These are phyloP conservation scores for Blastobotrys ciferrii DNA, from an alignment of 1,139 yeast genomes.

Conservation along the genomic window DNA sequence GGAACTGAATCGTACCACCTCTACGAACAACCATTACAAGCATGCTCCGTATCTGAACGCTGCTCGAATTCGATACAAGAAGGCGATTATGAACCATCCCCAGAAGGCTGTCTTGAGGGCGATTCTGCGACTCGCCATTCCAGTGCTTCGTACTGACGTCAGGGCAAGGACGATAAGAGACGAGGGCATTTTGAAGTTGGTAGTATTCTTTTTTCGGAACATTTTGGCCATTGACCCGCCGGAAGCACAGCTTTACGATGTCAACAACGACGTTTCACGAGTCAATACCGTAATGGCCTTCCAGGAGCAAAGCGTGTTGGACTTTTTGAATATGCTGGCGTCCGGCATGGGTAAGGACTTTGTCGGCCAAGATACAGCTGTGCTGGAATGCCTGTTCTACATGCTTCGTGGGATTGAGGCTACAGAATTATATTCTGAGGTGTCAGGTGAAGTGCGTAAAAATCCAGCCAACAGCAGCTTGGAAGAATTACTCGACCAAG, in stretches of 20 bases:
- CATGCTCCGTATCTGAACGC: slow-evolving; percentile 60
- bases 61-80: slow-evolving; percentile 71
- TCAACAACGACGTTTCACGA: slow-evolving; percentile 64
- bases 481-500: slow-evolving; percentile 51
- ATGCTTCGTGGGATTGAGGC: slow-evolving; percentile 58
- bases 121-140: slow-evolving; percentile 65
- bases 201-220: slow-evolving; percentile 72
- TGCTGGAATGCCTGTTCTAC: slow-evolving; percentile 69
- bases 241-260: slow-evolving; percentile 33
- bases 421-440: slow-evolving; percentile 26
- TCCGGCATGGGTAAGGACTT: slow-evolving; percentile 65
- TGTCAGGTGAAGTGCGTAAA: not conserved
- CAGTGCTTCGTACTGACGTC: slow-evolving; percentile 49
- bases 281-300: slow-evolving; percentile 57
- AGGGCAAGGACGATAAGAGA: slow-evolving; percentile 70
- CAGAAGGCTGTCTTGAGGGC: slow-evolving; percentile 67
- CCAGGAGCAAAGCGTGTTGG: slow-evolving; percentile 66
- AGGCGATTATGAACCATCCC: slow-evolving; percentile 56
- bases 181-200: slow-evolving; percentile 67
- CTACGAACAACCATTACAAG: slow-evolving; percentile 52
- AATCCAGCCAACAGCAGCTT: slow-evolving; percentile 3
- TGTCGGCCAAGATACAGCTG: slow-evolving; percentile 59
- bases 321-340: slow-evolving; percentile 64
- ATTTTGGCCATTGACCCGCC: slow-evolving; percentile 73
- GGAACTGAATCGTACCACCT: slow-evolving; percentile 50